Percentiles rank a stretch among this genome's conserved stretches.
phyloP scores from a whole-genome alignment of 345 rosid genomes.

The Heritiera littoralis region DNA sequence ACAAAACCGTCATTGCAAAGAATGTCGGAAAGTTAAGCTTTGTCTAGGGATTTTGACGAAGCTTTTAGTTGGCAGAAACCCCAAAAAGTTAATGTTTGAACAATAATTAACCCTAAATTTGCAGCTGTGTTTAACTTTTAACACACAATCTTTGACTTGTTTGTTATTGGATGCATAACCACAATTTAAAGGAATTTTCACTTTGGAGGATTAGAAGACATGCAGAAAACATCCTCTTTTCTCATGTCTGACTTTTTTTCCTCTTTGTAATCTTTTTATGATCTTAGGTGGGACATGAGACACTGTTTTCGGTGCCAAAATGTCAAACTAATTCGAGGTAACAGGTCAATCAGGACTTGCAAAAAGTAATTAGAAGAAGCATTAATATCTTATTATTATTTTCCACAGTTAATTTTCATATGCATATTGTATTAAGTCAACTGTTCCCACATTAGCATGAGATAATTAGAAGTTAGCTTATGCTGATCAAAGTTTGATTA shows the following conservation, averaged over 20 bases:
- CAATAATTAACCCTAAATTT: constrained; percentile 22
- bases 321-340: not conserved
- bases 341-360: not conserved
- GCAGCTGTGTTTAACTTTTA: not conserved
- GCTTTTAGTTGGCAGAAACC: not conserved
- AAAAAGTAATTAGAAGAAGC: not conserved
- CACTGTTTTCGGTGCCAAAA: not conserved
- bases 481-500: no score
- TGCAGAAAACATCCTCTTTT: constrained; percentile 5
- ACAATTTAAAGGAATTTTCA: not conserved
- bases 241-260: constrained; percentile 18
- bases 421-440: not conserved
- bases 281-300: constrained; percentile 33
- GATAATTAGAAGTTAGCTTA: not conserved
- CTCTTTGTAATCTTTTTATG: not conserved
- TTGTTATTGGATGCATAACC: constrained; percentile 32
- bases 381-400: no score
- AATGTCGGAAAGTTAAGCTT: constrained; percentile 27
- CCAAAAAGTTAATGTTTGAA: constrained; percentile 22
- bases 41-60: not conserved
- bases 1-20: constrained; percentile 16
- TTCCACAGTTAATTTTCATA: not conserved
- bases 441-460: not conserved
- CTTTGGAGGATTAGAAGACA: constrained; percentile 16
- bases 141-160: constrained; percentile 36